A percentile compares a stretch with the other conserved stretches of the same genome.
These are phyloP conservation scores for Coniochaeta ligniaria DNA, from an alignment of 2,329 filamentous ascomycete species.

Conservation along the genomic window DNA sequence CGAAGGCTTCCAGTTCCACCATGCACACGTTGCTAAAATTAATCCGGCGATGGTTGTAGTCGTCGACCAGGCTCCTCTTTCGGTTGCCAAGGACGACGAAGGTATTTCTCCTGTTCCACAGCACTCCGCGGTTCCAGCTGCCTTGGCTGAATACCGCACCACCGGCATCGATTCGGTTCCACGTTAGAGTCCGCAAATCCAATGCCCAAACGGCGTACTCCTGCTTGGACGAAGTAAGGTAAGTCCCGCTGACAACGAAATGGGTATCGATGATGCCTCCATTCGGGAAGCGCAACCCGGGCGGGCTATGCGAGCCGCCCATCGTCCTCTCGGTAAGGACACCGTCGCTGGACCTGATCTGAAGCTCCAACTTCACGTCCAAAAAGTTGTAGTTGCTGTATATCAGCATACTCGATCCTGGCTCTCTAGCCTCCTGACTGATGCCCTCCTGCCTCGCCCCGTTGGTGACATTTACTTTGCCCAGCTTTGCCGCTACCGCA, in stretches of 20 bases:
- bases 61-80: constrained; percentile 88
- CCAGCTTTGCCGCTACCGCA: constrained; percentile 58
- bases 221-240: constrained; percentile 94
- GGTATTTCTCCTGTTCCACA: constrained; percentile 89
- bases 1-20: constrained; percentile 95
- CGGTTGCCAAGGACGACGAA: constrained; percentile 95
- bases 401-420: constrained; percentile 76
- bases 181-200: constrained; percentile 79
- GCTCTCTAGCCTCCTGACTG: constrained; percentile 47
- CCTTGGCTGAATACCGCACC: constrained; percentile 92
- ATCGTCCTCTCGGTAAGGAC: constrained; percentile 81
- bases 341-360: constrained; percentile 79
- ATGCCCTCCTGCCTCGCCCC: constrained; percentile 34
- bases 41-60: constrained; percentile 96
- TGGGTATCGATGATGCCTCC: constrained; percentile 92
- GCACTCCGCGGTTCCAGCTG: constrained; percentile 91
- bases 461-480: constrained; percentile 42
- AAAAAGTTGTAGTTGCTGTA: constrained; percentile 99
- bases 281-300: constrained; percentile 90
- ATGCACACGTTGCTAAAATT: constrained; percentile 97
- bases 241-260: constrained; percentile 95
- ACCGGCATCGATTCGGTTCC: constrained; percentile 93
- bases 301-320: constrained; percentile 79
- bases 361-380: constrained; percentile 91
- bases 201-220: constrained; percentile 97